A percentile compares a stretch with the other conserved stretches of the same genome.
phyloP scores from a whole-genome alignment of 78 protist genomes.

The Monocercomonoides exilis region DNA sequence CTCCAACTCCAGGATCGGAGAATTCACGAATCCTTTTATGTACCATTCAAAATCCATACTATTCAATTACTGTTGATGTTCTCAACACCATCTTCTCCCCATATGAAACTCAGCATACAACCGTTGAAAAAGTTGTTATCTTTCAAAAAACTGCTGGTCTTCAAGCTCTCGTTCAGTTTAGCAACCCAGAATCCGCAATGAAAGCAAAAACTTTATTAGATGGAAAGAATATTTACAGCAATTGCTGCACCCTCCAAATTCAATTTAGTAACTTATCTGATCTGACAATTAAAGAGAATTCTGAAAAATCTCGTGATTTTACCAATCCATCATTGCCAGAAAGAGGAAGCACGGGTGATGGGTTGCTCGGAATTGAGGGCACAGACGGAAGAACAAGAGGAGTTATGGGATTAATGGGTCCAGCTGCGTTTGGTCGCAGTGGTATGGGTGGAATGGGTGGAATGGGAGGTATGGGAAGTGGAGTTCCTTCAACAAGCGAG shows the following conservation, averaged over 20 bases:
- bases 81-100: conserved; percentile 23
- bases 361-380: no score
- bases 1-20: no score
- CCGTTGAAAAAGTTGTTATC: conserved; percentile 38
- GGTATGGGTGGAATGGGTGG: no score
- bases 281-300: conserved; percentile 45
- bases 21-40: conserved; percentile 37
- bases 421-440: no score
- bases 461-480: no score
- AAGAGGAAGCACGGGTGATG: no score
- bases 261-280: conserved; percentile 40
- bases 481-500: no score
- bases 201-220: conserved; percentile 31
- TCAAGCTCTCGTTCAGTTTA: conserved; percentile 42
- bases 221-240: conserved; percentile 50
- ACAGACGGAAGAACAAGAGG: no score
- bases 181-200: conserved; percentile 19
- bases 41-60: conserved; percentile 45
- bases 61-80: conserved; percentile 56
- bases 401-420: no score
- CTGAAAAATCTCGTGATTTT: not conserved
- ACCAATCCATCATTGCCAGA: not conserved
- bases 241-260: conserved; percentile 44
- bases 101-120: not conserved
- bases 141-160: conserved; percentile 42